Evolutionary conservation across 352 stramenopile genomes (phyloP), one percentile per base, ranked within the genome.

Genomic region (Phytophthora quininea): DNA sequence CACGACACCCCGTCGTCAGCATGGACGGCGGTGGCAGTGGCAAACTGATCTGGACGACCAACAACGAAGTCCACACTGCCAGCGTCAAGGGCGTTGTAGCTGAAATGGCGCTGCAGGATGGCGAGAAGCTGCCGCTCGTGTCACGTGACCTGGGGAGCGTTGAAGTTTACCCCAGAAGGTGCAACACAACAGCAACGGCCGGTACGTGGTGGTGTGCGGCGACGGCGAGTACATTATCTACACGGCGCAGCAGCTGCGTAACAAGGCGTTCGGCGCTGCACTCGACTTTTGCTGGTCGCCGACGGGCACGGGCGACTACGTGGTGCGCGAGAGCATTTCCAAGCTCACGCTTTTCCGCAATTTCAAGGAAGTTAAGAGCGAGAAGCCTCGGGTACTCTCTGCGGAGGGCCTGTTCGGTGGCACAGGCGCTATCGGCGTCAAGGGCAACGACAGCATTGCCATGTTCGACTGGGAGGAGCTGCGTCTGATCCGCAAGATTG

Each of bases 151-250:
- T 99, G 31, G 98, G 98, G 29, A 95, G 94, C 61, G 99, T 95
- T 71, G 98, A 99, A 68, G 84, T 99, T 14, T 99, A 99, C 74
- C 97, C 31, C 97, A 99, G 73, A 97, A 92, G 64, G 89, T 99
- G 31, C 90, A 93, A 69, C 97, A 99, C 83, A 99, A 99, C 88
- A 98, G 92, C 79, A 99, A 99, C 70, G 97, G 98, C 3, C 95
- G 97, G 49, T 99, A 99, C 77, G 89, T 99, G 35, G 92, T 98
- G 29, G 96, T 99, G n/a, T 99, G 96, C 67, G 98, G 98, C 27
- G 98, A 99, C 80, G 97, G 97, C 43, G 98, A 99, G 84, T 99
- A 99, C 83, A 99, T 99, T 68, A 99, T 99, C 73, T 99, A 99
- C 84, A 99, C 98, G 27, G 95, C 97, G 8, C 96, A 99, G 82